phyloP scores from a whole-genome alignment of 306 rosid genomes.

The Phaseolus lunatus region DNA sequence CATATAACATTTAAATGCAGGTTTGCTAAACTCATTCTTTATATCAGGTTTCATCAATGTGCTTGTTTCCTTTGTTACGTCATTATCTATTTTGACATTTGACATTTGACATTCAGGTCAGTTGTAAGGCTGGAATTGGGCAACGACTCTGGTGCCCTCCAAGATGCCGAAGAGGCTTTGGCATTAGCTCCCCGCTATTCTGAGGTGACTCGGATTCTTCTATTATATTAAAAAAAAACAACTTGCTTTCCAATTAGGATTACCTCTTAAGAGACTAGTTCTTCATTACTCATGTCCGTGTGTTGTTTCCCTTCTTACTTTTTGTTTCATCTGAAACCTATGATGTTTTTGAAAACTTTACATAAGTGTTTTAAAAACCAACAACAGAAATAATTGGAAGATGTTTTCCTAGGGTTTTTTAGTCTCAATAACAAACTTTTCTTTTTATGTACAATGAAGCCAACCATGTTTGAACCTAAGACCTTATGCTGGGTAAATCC shows the following conservation, averaged over 20 bases:
- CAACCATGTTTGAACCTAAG: background rate
- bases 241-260: slow-evolving; percentile 11
- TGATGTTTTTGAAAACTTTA: too few species aligned
- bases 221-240: background rate
- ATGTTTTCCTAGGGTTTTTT: background rate
- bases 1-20: slow-evolving; percentile 73
- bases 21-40: slow-evolving; percentile 44
- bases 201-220: slow-evolving; percentile 62
- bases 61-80: background rate
- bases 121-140: slow-evolving; percentile 68
- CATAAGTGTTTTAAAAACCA: too few species aligned
- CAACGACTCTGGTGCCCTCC: slow-evolving; percentile 72
- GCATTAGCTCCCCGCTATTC: slow-evolving; percentile 61
- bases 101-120: slow-evolving; percentile 58
- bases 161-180: slow-evolving; percentile 77
- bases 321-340: background rate
- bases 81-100: background rate
- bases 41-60: background rate
- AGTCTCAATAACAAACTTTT: background rate
- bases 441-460: background rate
- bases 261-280: background rate
- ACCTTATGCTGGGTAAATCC: background rate
- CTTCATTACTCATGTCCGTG: background rate
- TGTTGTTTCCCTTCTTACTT: background rate
- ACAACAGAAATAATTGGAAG: background rate